Base-by-base conservation (phyloP, 2,329 filamentous ascomycete genomes). In the Cryphonectria nitschkei region DNA sequence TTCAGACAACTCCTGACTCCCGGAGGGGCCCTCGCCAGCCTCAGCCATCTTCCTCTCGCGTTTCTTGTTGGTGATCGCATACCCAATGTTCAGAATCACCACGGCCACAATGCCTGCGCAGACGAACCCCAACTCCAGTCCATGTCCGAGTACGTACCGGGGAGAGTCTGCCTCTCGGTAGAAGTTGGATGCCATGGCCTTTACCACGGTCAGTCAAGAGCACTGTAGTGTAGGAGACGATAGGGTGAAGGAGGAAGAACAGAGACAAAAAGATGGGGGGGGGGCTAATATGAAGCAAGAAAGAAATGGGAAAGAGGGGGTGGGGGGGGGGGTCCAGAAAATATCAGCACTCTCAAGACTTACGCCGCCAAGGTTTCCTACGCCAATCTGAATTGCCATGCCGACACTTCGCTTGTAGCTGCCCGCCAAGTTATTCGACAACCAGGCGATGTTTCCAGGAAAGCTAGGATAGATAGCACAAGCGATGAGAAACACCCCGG, bases 391-490 rank as follows among this genome's bases (percentile, higher is more conserved):
- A 16, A 92, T 80, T 0, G 89, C 90, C 85, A 91, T 91, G 1
- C 89, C 89, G 0, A 85, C 86, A 11, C 85, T 86, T 6, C 89
- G 84, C 79, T 97, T 97, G 79, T 85, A 85, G 62, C 81, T 84
- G 0, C 85, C 84, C 69, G 95, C 89, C 14, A 92, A 85, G 72
- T 97, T 97, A 78, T 96, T 97, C 46, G 88, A 87, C 0, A 90
- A 82, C 94, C 94, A 97, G 0, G 91, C 86, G 66, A 97, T 92
- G 0, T 92, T 91, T 68, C 95, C 95, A 0, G 93, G 84, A 70
- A 96, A 92, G 39, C 88, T 90, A 0, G 94, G 93, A 74, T 95
- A 96, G 69, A 96, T 94, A 2, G 92, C 92, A 70, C 93, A 86
- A 0, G 93, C 91, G 0, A 89, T 91, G 0, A 97, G 82, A 79